A percentile compares a stretch with the other conserved stretches of the same genome.
Evolutionary conservation across 768 basidiomycete genomes (phyloP).

Genomic region (Vararia minispora): DNA sequence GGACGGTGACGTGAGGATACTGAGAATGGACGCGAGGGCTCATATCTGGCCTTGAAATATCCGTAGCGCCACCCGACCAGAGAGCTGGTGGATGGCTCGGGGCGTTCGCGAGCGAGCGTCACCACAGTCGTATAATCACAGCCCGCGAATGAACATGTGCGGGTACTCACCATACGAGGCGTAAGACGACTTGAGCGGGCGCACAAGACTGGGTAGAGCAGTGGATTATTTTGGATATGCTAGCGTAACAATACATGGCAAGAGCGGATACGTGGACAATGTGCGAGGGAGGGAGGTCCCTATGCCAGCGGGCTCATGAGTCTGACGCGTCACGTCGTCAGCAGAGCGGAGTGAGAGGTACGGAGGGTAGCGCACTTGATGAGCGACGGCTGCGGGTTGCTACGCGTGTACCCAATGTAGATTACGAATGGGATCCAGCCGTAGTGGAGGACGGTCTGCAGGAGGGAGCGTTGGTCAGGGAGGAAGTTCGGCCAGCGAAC

Average conservation of each 20-base stretch:
- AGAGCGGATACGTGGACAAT: constrained; percentile 15
- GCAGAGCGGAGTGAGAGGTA: constrained; percentile 1
- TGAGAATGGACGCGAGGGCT: constrained; percentile 22
- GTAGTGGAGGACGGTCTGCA: constrained; percentile 82
- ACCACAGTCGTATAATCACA: constrained; percentile 15
- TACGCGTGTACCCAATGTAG: constrained; percentile 87
- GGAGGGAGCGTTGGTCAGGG: neutral
- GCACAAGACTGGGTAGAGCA: neutral
- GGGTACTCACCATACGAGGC: constrained; percentile 4
- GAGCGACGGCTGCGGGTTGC: constrained; percentile 88
- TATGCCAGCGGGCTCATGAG: constrained; percentile 90
- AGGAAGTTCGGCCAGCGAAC: neutral
- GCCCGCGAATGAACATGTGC: neutral
- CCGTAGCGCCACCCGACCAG: constrained; percentile 36
- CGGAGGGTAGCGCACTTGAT: constrained; percentile 66
- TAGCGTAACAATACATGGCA: constrained; percentile 10
- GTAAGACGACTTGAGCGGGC: neutral
- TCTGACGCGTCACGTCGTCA: constrained; percentile 30
- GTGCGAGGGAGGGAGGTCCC: constrained; percentile 21
- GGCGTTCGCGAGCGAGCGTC: constrained; percentile 18
- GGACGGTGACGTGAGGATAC: constrained; percentile 1
- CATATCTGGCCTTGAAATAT: constrained; percentile 88
- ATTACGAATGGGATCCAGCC: constrained; percentile 97
- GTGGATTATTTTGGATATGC: constrained; percentile 9
- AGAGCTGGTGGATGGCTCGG: constrained; percentile 34